Evolutionary conservation across 441 rosid genomes (phyloP).

Genomic region (Pelargonium exstipulatum): DNA sequence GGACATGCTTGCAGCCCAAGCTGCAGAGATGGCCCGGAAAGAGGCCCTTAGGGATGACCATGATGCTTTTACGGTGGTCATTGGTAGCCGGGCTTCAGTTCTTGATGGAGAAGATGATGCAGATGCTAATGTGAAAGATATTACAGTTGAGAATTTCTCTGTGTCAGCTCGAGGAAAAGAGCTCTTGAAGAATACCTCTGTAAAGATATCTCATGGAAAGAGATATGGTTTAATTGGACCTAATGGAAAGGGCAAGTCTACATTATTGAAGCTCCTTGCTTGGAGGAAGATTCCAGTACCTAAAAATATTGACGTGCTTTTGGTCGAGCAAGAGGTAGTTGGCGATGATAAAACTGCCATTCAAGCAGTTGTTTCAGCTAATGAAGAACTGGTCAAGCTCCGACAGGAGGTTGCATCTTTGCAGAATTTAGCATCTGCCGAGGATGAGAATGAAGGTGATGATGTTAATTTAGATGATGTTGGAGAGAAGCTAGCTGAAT

Average conservation of each 20-base stretch:
- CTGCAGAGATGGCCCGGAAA: constrained; percentile 47
- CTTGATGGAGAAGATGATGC: constrained; percentile 78
- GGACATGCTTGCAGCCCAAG: constrained; percentile 49
- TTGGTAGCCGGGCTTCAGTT: constrained; percentile 69
- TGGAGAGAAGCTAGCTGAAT: constrained; percentile 72
- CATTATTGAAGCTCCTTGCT: constrained; percentile 80
- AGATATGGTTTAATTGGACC: constrained; percentile 93
- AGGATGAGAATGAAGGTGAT: constrained; percentile 24
- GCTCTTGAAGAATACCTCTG: constrained; percentile 67
- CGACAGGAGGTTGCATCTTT: constrained; percentile 59
- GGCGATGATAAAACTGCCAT: constrained; percentile 80
- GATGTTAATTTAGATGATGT: constrained; percentile 41
- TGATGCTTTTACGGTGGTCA: constrained; percentile 87
- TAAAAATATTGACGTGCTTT: constrained; percentile 82
- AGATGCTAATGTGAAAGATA: constrained; percentile 82
- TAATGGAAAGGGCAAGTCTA: constrained; percentile 90
- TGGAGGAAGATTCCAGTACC: constrained; percentile 97
- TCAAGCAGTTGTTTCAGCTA: constrained; percentile 80
- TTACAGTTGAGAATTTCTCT: constrained; percentile 69
- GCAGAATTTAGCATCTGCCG: constrained; percentile 32
- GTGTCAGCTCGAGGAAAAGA: constrained; percentile 89
- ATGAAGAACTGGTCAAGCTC: constrained; percentile 65
- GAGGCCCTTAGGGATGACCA: constrained; percentile 83
- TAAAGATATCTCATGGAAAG: constrained; percentile 88
- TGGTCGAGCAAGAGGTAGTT: constrained; percentile 88